These are phyloP conservation scores for Leishmania guyanensis DNA, from an alignment of 208 protist genomes.

Conservation along the genomic window DNA sequence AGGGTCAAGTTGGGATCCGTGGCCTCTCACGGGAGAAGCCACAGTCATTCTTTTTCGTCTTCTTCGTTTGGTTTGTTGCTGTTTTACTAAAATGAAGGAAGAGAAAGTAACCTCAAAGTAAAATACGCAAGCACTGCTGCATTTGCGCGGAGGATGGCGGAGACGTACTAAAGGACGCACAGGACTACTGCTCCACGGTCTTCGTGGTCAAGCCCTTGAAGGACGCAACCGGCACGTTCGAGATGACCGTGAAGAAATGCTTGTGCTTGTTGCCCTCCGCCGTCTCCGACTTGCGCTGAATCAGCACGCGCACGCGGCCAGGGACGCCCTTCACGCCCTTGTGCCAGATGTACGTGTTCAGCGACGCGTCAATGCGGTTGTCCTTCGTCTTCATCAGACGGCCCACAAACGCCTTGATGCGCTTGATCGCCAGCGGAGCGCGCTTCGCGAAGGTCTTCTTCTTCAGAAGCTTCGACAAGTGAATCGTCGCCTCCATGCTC, in stretches of 20 bases:
- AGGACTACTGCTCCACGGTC: constrained; percentile 68
- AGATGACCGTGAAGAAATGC: constrained; percentile 92
- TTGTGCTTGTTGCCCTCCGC: constrained; percentile 83
- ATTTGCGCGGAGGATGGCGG: no score
- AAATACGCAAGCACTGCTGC: no score
- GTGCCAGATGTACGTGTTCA: constrained; percentile 98
- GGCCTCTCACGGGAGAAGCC: neutral
- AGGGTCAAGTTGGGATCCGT: neutral
- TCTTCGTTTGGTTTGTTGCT: neutral
- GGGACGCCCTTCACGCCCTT: constrained; percentile 95
- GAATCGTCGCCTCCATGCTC: constrained; percentile 97
- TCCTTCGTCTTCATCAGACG: constrained; percentile 97
- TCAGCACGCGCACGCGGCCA: constrained; percentile 94
- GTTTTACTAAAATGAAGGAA: neutral
- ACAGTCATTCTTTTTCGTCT: neutral
- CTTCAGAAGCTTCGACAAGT: constrained; percentile 97
- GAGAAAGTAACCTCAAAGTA: neutral
- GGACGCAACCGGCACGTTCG: constrained; percentile 78
- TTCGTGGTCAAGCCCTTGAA: constrained; percentile 90
- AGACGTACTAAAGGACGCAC: neutral
- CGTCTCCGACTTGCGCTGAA: constrained; percentile 89
- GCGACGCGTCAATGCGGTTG: constrained; percentile 96
- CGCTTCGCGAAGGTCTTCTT: constrained; percentile 97
- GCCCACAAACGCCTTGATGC: constrained; percentile 94
- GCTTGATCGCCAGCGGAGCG: constrained; percentile 96